Evolutionary conservation across 805 yeast species (phyloP), one percentile per base, ranked within the genome.

Genomic region (Candida odintsovae): DNA sequence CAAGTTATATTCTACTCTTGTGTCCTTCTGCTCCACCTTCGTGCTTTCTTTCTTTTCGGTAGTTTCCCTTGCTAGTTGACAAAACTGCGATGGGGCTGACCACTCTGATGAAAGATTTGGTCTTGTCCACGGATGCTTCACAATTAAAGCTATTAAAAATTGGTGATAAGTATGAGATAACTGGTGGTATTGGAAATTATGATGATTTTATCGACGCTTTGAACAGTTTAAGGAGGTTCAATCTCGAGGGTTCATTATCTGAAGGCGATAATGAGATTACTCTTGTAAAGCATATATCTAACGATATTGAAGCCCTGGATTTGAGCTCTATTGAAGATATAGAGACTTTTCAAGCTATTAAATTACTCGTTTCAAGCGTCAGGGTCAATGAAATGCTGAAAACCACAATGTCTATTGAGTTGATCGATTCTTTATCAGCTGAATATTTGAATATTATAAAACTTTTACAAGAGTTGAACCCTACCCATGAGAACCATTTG

Each of bases 351-450:
- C 25, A 36, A 20, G n/a, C 8, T 11, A 13, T 36, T 6, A 36
- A 20, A 16, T 16, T 36, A 16, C 11, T 20, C 6, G 38, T 47
- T 6, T 54, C 63, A 1, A 56, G 52, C 22, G 23, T 46, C 18
- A 40, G 39, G 25, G 41, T 58, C 26, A 48, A 52, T n/a, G 50
- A 46, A 1, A 33, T 53, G 12, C 45, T 57, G 40, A 55, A 53
- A 23, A 26, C 19, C 5, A 56, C 52, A 1, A 45, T 57, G 44
- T 40, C 40, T 6, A 16, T 15, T 1, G 49, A 46, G 2, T 15
- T 46, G 6, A 52, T 57, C 19, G 53, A 55, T 9, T 19, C 45
- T 18, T 51, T 56, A 10, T 13, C 45, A 11, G 21, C 11, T 12
- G 36, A 49, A 7, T 52, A 53, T 29, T 21, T 53, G n/a, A 41